phyloP scores from a whole-genome alignment of 345 rosid species.

The Trapa incisa region DNA sequence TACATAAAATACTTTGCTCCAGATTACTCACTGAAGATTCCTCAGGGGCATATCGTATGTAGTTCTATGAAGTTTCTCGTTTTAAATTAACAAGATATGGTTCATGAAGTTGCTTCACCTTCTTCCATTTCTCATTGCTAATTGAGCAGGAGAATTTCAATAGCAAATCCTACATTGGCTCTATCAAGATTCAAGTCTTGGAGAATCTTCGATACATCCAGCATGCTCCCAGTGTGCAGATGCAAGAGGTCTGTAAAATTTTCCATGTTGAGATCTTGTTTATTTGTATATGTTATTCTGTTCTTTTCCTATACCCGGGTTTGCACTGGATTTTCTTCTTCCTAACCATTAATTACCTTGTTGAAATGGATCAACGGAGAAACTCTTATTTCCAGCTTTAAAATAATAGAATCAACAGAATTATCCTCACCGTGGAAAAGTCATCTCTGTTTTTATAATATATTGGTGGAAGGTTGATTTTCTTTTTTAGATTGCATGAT shows the following conservation, averaged over 20 bases:
- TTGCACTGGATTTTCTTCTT: no score
- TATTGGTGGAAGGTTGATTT: no score
- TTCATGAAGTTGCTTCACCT: neutral
- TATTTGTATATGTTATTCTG: neutral
- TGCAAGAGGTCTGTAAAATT: slow-evolving; percentile 71
- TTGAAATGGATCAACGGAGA: no score
- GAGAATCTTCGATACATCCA: slow-evolving; percentile 85
- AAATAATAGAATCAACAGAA: no score
- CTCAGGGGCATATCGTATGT: slow-evolving; percentile 71
- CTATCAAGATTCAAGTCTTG: slow-evolving; percentile 77
- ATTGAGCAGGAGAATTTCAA: slow-evolving; percentile 73
- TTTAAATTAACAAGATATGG: neutral
- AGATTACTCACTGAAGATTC: slow-evolving; percentile 70
- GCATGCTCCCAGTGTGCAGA: slow-evolving; percentile 88
- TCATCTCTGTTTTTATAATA: neutral
- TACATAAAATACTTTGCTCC: slow-evolving; percentile 84
- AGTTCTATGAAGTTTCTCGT: slow-evolving; percentile 4
- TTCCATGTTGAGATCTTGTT: neutral
- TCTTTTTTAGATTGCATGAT: no score
- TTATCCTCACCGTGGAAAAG: neutral
- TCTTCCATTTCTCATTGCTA: slow-evolving; percentile 9
- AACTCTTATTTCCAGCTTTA: no score
- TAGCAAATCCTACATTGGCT: slow-evolving; percentile 71
- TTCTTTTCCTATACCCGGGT: neutral
- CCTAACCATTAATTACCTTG: no score